phyloP scores from a whole-genome alignment of 1,139 yeast genomes.

The Lipomyces yarrowii region DNA sequence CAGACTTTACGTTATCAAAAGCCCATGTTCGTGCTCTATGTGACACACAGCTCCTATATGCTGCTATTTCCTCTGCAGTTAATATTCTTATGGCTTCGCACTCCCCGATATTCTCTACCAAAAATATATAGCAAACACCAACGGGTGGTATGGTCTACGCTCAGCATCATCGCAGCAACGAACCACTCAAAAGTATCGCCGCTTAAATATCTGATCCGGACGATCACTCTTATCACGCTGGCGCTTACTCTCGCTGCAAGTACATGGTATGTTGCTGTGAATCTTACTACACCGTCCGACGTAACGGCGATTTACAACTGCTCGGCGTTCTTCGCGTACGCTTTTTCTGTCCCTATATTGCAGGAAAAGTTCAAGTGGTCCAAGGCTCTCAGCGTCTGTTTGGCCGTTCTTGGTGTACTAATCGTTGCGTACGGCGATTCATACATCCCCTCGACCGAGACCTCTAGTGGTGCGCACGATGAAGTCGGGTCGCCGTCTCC shows the following conservation, averaged over 20 bases:
- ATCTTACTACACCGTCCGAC: conserved; percentile 79
- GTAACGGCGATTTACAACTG: conserved; percentile 90
- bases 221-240: conserved; percentile 52
- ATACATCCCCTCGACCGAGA: conserved; percentile 26
- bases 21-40: conserved; percentile 54
- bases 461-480: not conserved
- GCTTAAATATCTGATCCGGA: conserved; percentile 51
- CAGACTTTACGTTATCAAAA: conserved; percentile 59
- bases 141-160: conserved; percentile 55
- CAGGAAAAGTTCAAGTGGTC: conserved; percentile 64
- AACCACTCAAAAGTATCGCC: conserved; percentile 46
- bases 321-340: conserved; percentile 84
- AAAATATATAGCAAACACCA: conserved; percentile 44
- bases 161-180: conserved; percentile 50
- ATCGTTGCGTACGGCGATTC: conserved; percentile 72
- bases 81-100: conserved; percentile 41
- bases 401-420: conserved; percentile 75
- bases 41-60: conserved; percentile 85
- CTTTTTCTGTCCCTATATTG: conserved; percentile 77
- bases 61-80: conserved; percentile 73
- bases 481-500: not conserved
- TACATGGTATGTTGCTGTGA: conserved; percentile 86
- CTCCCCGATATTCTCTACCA: conserved; percentile 31
- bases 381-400: conserved; percentile 67
- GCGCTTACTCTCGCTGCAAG: conserved; percentile 76